Evolutionary conservation across 139 green algal species (phyloP).

Genomic region (Desmodesmus armatus): DNA sequence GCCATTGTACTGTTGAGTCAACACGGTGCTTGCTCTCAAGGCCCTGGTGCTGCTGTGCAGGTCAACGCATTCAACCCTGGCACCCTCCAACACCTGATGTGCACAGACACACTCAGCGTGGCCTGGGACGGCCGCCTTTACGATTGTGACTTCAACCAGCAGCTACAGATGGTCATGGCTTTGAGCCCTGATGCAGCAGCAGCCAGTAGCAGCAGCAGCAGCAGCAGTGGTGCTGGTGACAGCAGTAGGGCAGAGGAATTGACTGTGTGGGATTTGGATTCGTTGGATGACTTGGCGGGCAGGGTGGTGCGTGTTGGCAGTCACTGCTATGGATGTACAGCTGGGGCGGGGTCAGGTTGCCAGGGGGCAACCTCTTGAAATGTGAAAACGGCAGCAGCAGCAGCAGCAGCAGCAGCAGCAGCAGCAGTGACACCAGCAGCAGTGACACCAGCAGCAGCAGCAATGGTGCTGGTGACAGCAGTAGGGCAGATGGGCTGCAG

Average conservation of each 20-base stretch:
- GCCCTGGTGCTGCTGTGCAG: too few relatives aligned
- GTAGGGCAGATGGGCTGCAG: conserved; percentile 3
- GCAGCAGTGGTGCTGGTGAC: conserved; percentile 19
- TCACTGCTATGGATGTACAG: conserved; percentile 98
- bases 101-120: conserved; percentile 87
- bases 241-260: conserved; percentile 39
- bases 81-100: conserved; percentile 80
- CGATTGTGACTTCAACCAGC: conserved; percentile 99
- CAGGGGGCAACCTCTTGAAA: conserved; percentile 66
- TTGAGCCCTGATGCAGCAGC: neutral
- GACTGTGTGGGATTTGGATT: conserved; percentile 88
- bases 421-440: too few relatives aligned
- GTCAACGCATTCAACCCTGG: conserved; percentile 91
- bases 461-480: conserved; percentile 23
- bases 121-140: conserved; percentile 93
- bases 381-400: too few relatives aligned
- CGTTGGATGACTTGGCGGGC: conserved; percentile 78
- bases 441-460: conserved; percentile 17
- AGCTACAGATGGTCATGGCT: conserved; percentile 96
- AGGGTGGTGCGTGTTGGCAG: conserved; percentile 79
- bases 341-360: conserved; percentile 88
- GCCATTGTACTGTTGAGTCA: too few relatives aligned
- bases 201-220: conserved; percentile 5
- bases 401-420: too few relatives aligned
- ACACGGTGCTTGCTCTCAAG: too few relatives aligned